phyloP scores from a whole-genome alignment of 2,329 filamentous ascomycete species.

The Raffaelea ambrosiae region DNA sequence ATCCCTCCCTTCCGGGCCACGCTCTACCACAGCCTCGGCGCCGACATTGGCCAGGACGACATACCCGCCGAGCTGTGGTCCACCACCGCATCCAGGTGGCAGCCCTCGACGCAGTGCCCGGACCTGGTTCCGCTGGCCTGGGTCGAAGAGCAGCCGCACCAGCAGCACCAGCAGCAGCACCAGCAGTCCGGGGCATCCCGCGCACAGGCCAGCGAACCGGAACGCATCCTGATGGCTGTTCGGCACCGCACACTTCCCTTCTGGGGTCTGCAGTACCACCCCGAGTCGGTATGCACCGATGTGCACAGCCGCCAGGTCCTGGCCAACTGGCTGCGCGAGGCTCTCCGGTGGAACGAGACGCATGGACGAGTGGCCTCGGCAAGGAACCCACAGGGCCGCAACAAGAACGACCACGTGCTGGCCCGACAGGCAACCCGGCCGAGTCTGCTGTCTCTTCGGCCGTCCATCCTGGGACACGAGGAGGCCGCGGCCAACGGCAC shows the following conservation, averaged over 20 bases:
- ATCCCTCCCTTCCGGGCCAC: constrained; percentile 59
- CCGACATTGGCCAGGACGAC: constrained; percentile 41
- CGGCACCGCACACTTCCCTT: constrained; percentile 62
- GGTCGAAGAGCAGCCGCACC: constrained; percentile 39
- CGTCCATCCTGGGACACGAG: neutral
- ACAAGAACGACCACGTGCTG: constrained; percentile 11
- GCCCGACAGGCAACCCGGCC: constrained; percentile 23
- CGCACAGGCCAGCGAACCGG: too few species aligned
- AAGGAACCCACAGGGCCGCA: constrained; percentile 10
- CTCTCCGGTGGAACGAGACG: constrained; percentile 48
- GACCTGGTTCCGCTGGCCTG: constrained; percentile 54
- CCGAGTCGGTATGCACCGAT: constrained; percentile 80
- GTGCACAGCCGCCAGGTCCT: constrained; percentile 55
- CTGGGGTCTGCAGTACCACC: constrained; percentile 86
- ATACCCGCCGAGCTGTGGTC: constrained; percentile 27
- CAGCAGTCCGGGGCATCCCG: too few species aligned
- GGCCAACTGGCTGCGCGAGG: constrained; percentile 65
- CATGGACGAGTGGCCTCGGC: constrained; percentile 4
- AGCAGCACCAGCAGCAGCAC: constrained; percentile 25
- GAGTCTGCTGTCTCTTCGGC: constrained; percentile 22
- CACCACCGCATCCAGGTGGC: constrained; percentile 26
- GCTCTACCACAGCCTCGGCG: constrained; percentile 63
- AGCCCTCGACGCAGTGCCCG: constrained; percentile 21
- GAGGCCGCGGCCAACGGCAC: too few species aligned
- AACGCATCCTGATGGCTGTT: constrained; percentile 67